These are phyloP conservation scores for Blastobotrys parvus DNA, from an alignment of 805 yeast species.

Conservation along the genomic window DNA sequence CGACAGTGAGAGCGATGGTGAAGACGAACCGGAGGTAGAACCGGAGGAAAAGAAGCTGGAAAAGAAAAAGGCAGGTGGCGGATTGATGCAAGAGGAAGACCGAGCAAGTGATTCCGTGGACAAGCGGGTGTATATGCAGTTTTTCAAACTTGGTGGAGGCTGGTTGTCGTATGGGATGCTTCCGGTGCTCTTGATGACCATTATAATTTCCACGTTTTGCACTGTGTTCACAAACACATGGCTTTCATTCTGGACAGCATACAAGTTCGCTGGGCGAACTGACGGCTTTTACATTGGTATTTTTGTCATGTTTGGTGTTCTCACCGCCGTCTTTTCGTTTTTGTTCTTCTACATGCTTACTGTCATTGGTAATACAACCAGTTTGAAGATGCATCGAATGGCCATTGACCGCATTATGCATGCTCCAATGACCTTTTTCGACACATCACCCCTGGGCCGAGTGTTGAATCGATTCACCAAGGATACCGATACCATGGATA, in stretches of 20 bases:
- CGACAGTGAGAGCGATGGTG: conserved; percentile 15
- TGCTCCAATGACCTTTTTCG: conserved; percentile 78
- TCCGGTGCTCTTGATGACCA: conserved; percentile 32
- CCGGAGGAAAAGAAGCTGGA: conserved; percentile 16
- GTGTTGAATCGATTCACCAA: conserved; percentile 79
- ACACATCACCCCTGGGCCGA: conserved; percentile 82
- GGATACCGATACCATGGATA: conserved; percentile 78
- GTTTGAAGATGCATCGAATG: conserved; percentile 48
- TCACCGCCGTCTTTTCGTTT: conserved; percentile 42
- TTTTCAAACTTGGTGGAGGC: conserved; percentile 48
- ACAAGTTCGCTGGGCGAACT: conserved; percentile 40
- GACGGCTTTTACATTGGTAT: conserved; percentile 65
- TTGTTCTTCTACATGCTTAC: conserved; percentile 32
- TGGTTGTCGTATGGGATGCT: conserved; percentile 28
- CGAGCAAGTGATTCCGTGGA: conserved; percentile 23
- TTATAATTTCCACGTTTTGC: conserved; percentile 48
- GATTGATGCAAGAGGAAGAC: conserved; percentile 25
- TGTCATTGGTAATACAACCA: conserved; percentile 44
- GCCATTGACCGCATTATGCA: conserved; percentile 56
- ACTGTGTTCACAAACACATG: conserved; percentile 44
- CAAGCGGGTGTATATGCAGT: conserved; percentile 40
- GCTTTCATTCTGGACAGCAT: conserved; percentile 74
- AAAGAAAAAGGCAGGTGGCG: conserved; percentile 17
- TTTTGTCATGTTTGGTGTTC: conserved; percentile 43
- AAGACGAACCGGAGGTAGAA: conserved; percentile 18